These are phyloP conservation scores for Botrytis pseudocinerea DNA, from an alignment of 2,329 filamentous ascomycete genomes.

Conservation along the genomic window DNA sequence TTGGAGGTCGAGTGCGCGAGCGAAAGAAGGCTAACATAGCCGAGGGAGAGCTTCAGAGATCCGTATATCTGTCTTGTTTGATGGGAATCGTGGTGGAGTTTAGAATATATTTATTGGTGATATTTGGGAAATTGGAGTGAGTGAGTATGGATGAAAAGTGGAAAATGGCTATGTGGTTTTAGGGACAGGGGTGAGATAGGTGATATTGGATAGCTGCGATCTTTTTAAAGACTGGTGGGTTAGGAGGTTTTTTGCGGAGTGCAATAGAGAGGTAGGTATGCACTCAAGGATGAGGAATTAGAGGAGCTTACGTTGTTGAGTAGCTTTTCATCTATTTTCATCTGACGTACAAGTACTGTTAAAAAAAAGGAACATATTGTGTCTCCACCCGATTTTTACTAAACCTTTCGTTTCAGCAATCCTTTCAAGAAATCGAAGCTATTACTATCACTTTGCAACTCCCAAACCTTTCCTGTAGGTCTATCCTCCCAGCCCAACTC, in stretches of 20 bases:
- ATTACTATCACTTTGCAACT: conserved; percentile 93
- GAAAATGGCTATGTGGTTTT: too few relatives aligned
- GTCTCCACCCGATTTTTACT: not conserved
- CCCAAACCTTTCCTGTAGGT: conserved; percentile 74
- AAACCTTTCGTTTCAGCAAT: conserved; percentile 71
- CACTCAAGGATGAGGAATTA: too few relatives aligned
- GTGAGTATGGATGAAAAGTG: too few relatives aligned
- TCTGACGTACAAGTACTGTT: not conserved
- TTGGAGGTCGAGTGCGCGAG: not conserved
- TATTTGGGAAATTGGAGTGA: not conserved
- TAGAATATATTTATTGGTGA: not conserved
- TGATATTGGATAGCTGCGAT: too few relatives aligned
- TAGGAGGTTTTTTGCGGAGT: too few relatives aligned
- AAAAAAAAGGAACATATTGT: not conserved
- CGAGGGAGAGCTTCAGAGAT: too few relatives aligned
- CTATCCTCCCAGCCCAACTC: conserved; percentile 74
- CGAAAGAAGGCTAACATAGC: not conserved
- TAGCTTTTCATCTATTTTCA: not conserved
- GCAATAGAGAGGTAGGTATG: too few relatives aligned
- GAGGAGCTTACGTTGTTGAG: too few relatives aligned
- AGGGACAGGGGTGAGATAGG: too few relatives aligned
- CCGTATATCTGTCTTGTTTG: too few relatives aligned
- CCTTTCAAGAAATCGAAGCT: conserved; percentile 98
- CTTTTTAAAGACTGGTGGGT: too few relatives aligned
- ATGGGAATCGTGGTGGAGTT: too few relatives aligned